Evolutionary conservation across 148 eudicot genomes (phyloP).

Genomic region (Chenopodium formosanum): DNA sequence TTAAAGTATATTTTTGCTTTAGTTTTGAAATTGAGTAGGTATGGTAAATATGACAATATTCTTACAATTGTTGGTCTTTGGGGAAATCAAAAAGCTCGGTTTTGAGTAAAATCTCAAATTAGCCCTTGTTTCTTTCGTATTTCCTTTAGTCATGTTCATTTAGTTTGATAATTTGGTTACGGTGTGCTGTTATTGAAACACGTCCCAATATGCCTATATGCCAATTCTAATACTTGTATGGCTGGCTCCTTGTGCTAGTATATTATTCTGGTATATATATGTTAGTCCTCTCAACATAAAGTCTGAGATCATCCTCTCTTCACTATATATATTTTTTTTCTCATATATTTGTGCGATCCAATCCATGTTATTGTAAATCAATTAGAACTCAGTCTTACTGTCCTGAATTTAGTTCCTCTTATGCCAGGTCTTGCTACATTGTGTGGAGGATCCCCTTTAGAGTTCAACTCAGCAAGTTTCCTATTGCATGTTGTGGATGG

Average conservation of each 20-base stretch:
- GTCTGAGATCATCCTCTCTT: not conserved
- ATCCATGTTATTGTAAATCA: not conserved
- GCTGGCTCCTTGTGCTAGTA: too few relatives aligned
- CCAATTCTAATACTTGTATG: too few relatives aligned
- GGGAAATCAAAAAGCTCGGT: not conserved
- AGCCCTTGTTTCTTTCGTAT: not conserved
- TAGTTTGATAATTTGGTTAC: too few relatives aligned
- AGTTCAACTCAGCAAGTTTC: slow-evolving; percentile 52
- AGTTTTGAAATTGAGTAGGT: not conserved
- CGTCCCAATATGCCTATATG: too few relatives aligned
- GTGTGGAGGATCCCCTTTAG: slow-evolving; percentile 66
- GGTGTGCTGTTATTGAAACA: too few relatives aligned
- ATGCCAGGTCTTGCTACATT: slow-evolving; percentile 76
- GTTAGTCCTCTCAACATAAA: not conserved
- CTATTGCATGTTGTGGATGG: slow-evolving; percentile 56
- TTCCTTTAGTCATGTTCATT: not conserved
- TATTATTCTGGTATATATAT: not conserved
- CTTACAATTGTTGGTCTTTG: not conserved
- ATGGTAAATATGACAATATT: not conserved
- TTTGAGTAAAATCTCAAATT: not conserved
- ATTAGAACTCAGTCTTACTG: not conserved
- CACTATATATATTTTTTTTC: not conserved
- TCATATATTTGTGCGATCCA: not conserved
- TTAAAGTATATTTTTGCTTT: not conserved
- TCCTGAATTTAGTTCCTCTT: not conserved